Percentiles rank a stretch among this genome's conserved stretches.
These are phyloP conservation scores for Ramalina peruviana DNA, from an alignment of 495 filamentous ascomycete species.

Conservation along the genomic window DNA sequence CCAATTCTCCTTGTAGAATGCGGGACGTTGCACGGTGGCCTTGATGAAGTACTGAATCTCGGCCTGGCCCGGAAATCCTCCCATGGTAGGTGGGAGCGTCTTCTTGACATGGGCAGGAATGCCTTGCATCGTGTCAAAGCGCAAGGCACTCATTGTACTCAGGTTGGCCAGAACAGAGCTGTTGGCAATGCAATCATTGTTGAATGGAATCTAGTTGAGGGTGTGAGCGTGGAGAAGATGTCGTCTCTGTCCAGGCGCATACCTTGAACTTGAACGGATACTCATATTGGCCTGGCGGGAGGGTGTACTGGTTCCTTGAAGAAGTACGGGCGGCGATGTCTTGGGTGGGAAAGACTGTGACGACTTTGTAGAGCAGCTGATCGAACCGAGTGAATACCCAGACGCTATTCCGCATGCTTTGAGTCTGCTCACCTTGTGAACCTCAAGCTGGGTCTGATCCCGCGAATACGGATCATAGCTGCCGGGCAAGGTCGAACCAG, in stretches of 20 bases:
- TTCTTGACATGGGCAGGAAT: conserved; percentile 58
- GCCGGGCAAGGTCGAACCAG: conserved; percentile 23
- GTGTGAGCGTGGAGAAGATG: not conserved
- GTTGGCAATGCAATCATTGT: conserved; percentile 62
- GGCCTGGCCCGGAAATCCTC: conserved; percentile 65
- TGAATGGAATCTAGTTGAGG: conserved; percentile 56
- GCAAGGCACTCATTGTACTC: conserved; percentile 35
- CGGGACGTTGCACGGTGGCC: conserved; percentile 68
- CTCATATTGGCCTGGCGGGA: conserved; percentile 66
- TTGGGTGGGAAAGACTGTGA: conserved; percentile 47
- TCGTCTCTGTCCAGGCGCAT: not conserved
- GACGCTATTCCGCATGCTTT: not conserved
- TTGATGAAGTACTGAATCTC: conserved; percentile 92
- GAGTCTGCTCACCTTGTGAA: conserved; percentile 53
- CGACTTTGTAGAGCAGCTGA: conserved; percentile 53
- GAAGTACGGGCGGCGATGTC: conserved; percentile 33
- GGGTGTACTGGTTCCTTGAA: conserved; percentile 38
- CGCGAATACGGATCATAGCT: conserved; percentile 38
- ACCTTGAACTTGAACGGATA: conserved; percentile 88
- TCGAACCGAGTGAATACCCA: conserved; percentile 6
- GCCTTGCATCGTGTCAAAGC: conserved; percentile 43
- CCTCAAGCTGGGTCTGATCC: conserved; percentile 49
- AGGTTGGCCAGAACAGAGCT: conserved; percentile 45
- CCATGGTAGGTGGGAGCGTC: conserved; percentile 78
- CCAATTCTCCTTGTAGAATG: conserved; percentile 72